Conservation (phyloP, 1,284 basidiomycete species). For the Ceratobasidium sp. region DNA sequence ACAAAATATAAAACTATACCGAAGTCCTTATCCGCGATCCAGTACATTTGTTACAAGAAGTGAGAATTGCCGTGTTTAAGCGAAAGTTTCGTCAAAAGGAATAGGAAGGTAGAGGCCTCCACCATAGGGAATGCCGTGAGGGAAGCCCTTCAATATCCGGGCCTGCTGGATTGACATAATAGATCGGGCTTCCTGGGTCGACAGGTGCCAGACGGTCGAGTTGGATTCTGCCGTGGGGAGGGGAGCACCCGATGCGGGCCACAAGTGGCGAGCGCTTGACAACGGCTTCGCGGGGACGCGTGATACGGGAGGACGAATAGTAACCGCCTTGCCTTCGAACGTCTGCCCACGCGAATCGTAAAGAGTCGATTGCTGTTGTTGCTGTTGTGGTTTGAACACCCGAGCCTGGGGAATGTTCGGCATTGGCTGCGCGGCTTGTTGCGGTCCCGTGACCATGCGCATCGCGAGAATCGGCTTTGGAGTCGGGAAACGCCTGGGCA, state of each 20-base stretch:
- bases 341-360: constrained; percentile 44
- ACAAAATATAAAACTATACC: constrained; percentile 43
- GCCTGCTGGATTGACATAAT: constrained; percentile 45
- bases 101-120: constrained; percentile 44
- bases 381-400: constrained; percentile 32
- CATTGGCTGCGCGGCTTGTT: constrained; percentile 33
- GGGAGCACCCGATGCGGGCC: constrained; percentile 30
- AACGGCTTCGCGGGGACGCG: constrained; percentile 35
- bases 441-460: constrained; percentile 38
- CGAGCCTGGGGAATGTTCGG: constrained; percentile 28
- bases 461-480: constrained; percentile 43
- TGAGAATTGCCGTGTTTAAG: constrained; percentile 31
- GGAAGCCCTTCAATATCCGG: constrained; percentile 44
- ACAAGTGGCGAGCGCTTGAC: constrained; percentile 39
- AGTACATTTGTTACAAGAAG: constrained; percentile 44
- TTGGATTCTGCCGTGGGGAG: constrained; percentile 35
- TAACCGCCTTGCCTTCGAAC: constrained; percentile 34
- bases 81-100: constrained; percentile 45
- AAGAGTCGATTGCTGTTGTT: constrained; percentile 41
- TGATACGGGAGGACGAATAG: constrained; percentile 15
- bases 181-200: constrained; percentile 42
- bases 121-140: constrained; percentile 40
- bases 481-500: constrained; percentile 43
- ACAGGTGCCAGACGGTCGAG: constrained; percentile 41
- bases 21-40: constrained; percentile 43